A percentile compares a stretch with the other conserved stretches of the same genome.
These are phyloP conservation scores for Neurospora cerealis DNA, from an alignment of 495 filamentous ascomycete genomes.

Conservation along the genomic window DNA sequence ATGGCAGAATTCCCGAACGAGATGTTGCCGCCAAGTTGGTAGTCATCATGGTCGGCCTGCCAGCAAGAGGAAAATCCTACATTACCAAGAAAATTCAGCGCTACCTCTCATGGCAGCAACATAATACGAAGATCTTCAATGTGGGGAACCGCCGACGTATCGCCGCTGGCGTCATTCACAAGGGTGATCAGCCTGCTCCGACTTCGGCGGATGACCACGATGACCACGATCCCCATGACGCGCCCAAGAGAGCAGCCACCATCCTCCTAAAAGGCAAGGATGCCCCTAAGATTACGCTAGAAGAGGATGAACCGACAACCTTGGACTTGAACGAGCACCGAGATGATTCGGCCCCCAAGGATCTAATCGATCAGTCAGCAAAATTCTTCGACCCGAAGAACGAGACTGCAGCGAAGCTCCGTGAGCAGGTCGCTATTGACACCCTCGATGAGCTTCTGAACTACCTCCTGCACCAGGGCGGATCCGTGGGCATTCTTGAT, in stretches of 20 bases:
- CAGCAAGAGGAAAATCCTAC: constrained; percentile 92
- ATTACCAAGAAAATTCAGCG: constrained; percentile 95
- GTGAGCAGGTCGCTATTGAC: constrained; percentile 85
- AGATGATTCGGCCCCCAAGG: constrained; percentile 12
- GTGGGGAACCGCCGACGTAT: constrained; percentile 84
- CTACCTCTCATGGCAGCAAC: constrained; percentile 95
- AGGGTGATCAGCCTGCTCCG: constrained; percentile 17
- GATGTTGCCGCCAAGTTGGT: constrained; percentile 94
- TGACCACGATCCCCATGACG: constrained; percentile 24
- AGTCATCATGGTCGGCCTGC: constrained; percentile 96
- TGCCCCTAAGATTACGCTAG: constrained; percentile 22
- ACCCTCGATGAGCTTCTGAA: constrained; percentile 87
- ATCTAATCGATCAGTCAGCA: constrained; percentile 75
- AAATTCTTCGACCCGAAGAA: constrained; percentile 93
- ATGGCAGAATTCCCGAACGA: constrained; percentile 81
- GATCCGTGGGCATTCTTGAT: constrained; percentile 95
- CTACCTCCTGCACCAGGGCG: constrained; percentile 70
- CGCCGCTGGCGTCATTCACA: constrained; percentile 47
- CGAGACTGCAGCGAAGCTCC: constrained; percentile 64
- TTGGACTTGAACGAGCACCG: constrained; percentile 21
- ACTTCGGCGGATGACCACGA: constrained; percentile 12
- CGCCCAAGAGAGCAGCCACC: constrained; percentile 34
- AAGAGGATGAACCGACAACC: constrained; percentile 21
- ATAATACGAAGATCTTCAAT: constrained; percentile 92
- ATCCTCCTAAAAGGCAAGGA: constrained; percentile 37